These are phyloP conservation scores for Phytophthora cactorum DNA, from an alignment of 352 stramenopile genomes.

Conservation along the genomic window DNA sequence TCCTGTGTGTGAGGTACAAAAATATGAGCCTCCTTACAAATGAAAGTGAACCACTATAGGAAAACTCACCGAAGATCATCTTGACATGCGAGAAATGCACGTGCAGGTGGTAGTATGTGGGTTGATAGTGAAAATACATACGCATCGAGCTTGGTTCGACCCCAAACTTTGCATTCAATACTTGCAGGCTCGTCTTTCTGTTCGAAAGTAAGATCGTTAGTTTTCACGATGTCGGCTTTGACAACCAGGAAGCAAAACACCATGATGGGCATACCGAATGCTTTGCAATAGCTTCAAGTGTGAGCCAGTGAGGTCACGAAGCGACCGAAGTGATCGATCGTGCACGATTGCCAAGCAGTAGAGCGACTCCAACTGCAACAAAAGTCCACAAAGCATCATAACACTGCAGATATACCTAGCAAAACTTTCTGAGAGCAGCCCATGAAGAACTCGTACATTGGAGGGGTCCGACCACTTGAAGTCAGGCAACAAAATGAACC, in stretches of 20 bases:
- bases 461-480: slow-evolving; percentile 84
- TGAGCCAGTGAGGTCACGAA: slow-evolving; percentile 71
- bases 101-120: slow-evolving; percentile 90
- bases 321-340: slow-evolving; percentile 71
- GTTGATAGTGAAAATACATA: slow-evolving; percentile 90
- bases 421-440: neutral
- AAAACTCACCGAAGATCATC: slow-evolving; percentile 35
- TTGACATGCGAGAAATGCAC: slow-evolving; percentile 90
- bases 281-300: slow-evolving; percentile 77
- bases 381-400: too few relatives aligned
- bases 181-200: slow-evolving; percentile 65
- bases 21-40: neutral
- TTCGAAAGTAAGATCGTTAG: too few relatives aligned
- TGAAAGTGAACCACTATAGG: too few relatives aligned
- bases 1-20: slow-evolving; percentile 32
- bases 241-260: too few relatives aligned
- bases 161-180: slow-evolving; percentile 66
- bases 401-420: neutral
- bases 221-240: too few relatives aligned
- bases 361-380: slow-evolving; percentile 68
- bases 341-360: slow-evolving; percentile 87
- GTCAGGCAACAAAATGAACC: slow-evolving; percentile 84
- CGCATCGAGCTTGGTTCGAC: slow-evolving; percentile 60
- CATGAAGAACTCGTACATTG: slow-evolving; percentile 44
- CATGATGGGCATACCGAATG: slow-evolving; percentile 51